Evolutionary conservation across 495 filamentous ascomycete genomes (phyloP).

Genomic region (Penicillium coffeae): DNA sequence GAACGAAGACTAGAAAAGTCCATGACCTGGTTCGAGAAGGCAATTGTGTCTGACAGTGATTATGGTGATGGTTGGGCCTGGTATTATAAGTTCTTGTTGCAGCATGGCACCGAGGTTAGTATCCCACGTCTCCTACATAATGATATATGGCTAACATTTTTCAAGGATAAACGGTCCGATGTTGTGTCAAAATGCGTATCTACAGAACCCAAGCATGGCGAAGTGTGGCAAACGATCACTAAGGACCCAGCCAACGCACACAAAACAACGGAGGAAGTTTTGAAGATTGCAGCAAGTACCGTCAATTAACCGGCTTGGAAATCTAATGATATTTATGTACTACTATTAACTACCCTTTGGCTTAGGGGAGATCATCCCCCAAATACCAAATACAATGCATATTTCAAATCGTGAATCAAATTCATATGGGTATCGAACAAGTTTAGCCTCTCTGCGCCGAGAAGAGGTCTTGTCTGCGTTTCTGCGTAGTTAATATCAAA

Average conservation of each 20-base stretch:
- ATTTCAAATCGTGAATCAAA: conserved; percentile 16
- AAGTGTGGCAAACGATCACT: conserved; percentile 81
- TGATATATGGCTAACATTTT: neutral
- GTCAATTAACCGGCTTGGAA: conserved; percentile 16
- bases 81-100: conserved; percentile 89
- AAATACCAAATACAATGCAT: neutral
- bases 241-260: conserved; percentile 81
- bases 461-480: conserved; percentile 10
- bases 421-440: conserved; percentile 37
- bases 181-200: conserved; percentile 69
- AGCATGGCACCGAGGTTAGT: conserved; percentile 77
- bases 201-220: conserved; percentile 85
- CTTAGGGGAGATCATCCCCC: no score
- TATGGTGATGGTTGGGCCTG: conserved; percentile 94
- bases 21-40: conserved; percentile 94
- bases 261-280: conserved; percentile 70
- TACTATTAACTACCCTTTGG: no score
- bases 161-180: conserved; percentile 76
- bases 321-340: neutral
- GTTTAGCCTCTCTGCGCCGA: conserved; percentile 17
- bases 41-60: conserved; percentile 79
- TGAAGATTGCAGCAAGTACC: conserved; percentile 66
- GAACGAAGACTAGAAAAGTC: conserved; percentile 86
- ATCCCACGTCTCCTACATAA: neutral
- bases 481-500: conserved; percentile 11